phyloP scores from a whole-genome alignment of 2,329 filamentous ascomycete genomes.

The Trichoderma lentiforme region DNA sequence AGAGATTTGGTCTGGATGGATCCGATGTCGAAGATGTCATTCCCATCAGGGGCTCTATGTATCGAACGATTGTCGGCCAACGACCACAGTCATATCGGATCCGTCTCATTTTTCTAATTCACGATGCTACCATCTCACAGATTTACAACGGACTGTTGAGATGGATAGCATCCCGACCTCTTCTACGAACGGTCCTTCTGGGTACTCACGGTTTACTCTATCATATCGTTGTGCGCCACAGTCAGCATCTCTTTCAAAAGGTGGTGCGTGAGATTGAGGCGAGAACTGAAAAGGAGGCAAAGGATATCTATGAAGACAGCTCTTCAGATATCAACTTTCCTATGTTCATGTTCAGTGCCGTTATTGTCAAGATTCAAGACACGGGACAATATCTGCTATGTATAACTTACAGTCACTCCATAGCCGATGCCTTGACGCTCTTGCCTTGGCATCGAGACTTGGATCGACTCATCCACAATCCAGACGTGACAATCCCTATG shows the following conservation, averaged over 20 bases:
- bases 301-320: conserved; percentile 23
- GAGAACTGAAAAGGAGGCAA: conserved; percentile 24
- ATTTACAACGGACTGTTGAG: conserved; percentile 29
- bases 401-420: conserved; percentile 35
- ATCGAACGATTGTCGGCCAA: conserved; percentile 30
- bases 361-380: conserved; percentile 25
- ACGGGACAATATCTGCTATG: conserved; percentile 25
- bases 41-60: conserved; percentile 30
- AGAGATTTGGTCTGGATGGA: conserved; percentile 22
- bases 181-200: conserved; percentile 31
- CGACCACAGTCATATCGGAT: conserved; percentile 36
- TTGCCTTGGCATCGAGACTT: conserved; percentile 34
- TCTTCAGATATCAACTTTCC: conserved; percentile 21
- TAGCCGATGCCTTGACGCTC: conserved; percentile 35
- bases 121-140: conserved; percentile 20
- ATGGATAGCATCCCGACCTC: conserved; percentile 27
- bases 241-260: conserved; percentile 24
- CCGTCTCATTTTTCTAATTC: conserved; percentile 32
- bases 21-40: conserved; percentile 30
- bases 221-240: conserved; percentile 29
- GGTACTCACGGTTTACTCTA: conserved; percentile 22
- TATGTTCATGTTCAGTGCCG: conserved; percentile 32
- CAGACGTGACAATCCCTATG: conserved; percentile 20
- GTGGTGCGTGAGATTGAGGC: conserved; percentile 28
- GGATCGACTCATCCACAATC: conserved; percentile 29